phyloP scores from a whole-genome alignment of 164 flowering plant genomes.

The Vitis rotundifolia region DNA sequence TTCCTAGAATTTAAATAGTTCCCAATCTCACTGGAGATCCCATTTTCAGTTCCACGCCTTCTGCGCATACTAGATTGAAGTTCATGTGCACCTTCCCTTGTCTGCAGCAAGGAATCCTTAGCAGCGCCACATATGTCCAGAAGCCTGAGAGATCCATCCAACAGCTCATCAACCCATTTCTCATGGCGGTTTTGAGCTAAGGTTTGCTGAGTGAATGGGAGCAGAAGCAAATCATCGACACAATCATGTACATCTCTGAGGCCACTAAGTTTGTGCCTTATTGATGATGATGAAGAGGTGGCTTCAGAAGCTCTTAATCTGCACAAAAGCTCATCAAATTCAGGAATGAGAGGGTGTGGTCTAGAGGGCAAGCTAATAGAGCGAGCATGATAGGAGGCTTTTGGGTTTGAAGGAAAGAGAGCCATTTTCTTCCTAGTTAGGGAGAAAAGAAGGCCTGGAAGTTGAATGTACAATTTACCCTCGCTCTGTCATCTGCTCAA shows the following conservation, averaged over 20 bases:
- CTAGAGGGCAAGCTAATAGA: constrained; percentile 30
- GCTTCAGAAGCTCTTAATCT: too few relatives aligned
- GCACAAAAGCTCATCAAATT: too few relatives aligned
- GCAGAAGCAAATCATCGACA: constrained; percentile 16
- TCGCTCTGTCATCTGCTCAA: too few relatives aligned
- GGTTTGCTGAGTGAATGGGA: constrained; percentile 12
- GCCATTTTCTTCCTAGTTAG: not conserved
- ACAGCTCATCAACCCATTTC: too few relatives aligned
- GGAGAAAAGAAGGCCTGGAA: not conserved
- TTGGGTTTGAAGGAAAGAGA: not conserved
- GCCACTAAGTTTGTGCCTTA: constrained; percentile 1
- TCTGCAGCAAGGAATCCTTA: constrained; percentile 17
- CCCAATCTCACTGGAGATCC: not conserved
- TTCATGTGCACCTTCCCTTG: constrained; percentile 10
- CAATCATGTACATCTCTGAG: constrained; percentile 11
- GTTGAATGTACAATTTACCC: too few relatives aligned
- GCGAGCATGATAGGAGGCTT: constrained; percentile 18
- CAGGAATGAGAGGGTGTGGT: not conserved
- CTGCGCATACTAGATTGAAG: constrained; percentile 5
- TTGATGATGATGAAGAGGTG: constrained; percentile 8
- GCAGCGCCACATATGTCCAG: constrained; percentile 14
- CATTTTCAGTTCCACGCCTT: too few relatives aligned
- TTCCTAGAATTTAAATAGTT: not conserved
- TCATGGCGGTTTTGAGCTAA: not conserved
- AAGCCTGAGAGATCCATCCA: constrained; percentile 17